Conservation (phyloP, 1,284 basidiomycete species). For the Thecaphora frezii region DNA sequence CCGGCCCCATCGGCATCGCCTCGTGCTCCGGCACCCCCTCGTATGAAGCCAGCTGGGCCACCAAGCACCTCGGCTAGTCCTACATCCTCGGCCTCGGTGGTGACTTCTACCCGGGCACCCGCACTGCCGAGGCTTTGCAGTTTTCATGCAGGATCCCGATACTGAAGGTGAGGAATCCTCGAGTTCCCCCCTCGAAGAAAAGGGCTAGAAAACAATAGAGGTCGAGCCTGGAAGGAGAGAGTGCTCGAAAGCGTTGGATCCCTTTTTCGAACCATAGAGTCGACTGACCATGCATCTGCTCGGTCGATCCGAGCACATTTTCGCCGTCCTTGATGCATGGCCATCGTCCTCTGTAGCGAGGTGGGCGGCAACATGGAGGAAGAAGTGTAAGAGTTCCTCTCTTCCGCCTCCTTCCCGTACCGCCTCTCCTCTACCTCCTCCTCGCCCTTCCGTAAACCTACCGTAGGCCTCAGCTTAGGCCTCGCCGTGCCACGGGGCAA, state of each 20-base stretch:
- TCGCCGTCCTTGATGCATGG: no score
- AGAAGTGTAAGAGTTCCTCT: slow-evolving; percentile 33
- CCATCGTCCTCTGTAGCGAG: slow-evolving; percentile 43
- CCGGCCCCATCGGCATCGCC: slow-evolving; percentile 37
- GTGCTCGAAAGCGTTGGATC: no score
- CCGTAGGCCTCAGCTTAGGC: slow-evolving; percentile 46
- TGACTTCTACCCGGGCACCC: slow-evolving; percentile 51
- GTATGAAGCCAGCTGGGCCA: slow-evolving; percentile 44
- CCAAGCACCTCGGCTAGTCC: slow-evolving; percentile 31
- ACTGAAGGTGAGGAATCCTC: slow-evolving; percentile 11
- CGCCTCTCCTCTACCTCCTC: background rate
- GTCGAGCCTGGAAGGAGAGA: no score
- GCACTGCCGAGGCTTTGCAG: slow-evolving; percentile 46
- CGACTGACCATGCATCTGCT: no score
- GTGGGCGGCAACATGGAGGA: slow-evolving; percentile 51
- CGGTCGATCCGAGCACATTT: no score
- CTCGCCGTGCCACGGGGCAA: slow-evolving; percentile 37
- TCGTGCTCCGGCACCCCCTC: slow-evolving; percentile 48
- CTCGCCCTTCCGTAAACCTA: slow-evolving; percentile 27
- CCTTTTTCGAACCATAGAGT: no score
- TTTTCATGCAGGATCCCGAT: slow-evolving; percentile 35
- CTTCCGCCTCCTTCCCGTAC: slow-evolving; percentile 15
- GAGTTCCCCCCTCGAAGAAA: no score
- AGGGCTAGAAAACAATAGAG: no score
- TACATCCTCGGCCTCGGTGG: slow-evolving; percentile 47